A percentile compares a stretch with the other conserved stretches of the same genome.
Conservation (phyloP, 2,329 filamentous ascomycete genomes). For the Aspergillus vadensis region DNA sequence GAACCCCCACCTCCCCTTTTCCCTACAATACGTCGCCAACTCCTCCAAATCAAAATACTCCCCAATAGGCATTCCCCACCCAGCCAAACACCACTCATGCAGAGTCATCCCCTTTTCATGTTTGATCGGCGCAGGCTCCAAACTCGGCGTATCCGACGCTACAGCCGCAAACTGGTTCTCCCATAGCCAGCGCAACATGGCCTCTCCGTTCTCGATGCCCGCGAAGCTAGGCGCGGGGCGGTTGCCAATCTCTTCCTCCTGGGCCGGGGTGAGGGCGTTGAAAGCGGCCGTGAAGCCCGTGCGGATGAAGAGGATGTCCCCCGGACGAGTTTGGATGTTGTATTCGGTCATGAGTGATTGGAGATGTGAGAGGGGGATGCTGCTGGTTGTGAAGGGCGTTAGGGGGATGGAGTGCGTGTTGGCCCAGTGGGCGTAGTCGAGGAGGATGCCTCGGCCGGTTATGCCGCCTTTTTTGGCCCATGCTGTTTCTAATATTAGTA, state of each 20-base stretch:
- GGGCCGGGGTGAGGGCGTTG: constrained; percentile 38
- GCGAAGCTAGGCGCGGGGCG: constrained; percentile 29
- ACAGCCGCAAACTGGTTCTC: constrained; percentile 58
- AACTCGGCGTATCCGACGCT: constrained; percentile 57
- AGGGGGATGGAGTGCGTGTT: constrained; percentile 39
- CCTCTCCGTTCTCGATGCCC: constrained; percentile 53
- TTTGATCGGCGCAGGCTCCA: constrained; percentile 42
- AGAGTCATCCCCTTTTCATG: constrained; percentile 22
- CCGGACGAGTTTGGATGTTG: constrained; percentile 46
- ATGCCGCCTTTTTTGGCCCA: constrained; percentile 42
- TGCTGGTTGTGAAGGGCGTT: constrained; percentile 44
- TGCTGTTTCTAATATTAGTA: constrained; percentile 24
- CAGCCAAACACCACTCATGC: constrained; percentile 43
- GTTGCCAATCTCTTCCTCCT: constrained; percentile 41
- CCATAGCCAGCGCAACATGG: constrained; percentile 60
- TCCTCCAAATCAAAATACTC: constrained; percentile 51
- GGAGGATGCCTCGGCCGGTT: constrained; percentile 51
- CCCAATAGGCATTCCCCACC: constrained; percentile 53
- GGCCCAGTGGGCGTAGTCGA: constrained; percentile 51
- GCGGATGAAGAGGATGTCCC: constrained; percentile 61
- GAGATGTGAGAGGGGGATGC: constrained; percentile 50
- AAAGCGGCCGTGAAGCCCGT: constrained; percentile 55
- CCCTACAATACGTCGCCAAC: constrained; percentile 41
- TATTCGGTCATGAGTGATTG: constrained; percentile 46
- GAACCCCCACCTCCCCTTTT: constrained; percentile 45